Base-by-base conservation (phyloP, 108 stramenopile genomes). In the Aureococcus anophagefferens region DNA sequence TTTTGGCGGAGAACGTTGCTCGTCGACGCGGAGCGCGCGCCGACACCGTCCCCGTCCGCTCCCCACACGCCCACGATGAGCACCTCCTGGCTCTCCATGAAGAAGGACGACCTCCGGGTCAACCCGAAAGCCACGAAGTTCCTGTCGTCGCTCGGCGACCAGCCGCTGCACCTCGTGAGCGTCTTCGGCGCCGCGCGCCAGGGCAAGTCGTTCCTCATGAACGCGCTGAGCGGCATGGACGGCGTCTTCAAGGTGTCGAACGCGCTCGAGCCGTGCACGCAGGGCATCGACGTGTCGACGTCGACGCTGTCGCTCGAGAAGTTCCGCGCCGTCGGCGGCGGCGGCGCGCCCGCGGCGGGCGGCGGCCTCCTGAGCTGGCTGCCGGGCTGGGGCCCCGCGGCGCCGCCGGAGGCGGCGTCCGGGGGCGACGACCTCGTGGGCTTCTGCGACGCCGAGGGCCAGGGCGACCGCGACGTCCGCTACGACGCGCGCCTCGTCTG, bases 131-230 rank as follows among this genome's bases (percentile, higher is more conserved):
- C n/a, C n/a, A n/a, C n/a, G n/a, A n/a, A n/a, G n/a, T n/a, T n/a
- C n/a, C n/a, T n/a, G n/a, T n/a, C n/a, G n/a, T n/a, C n/a, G n/a
- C 72, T 78, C 7, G 75, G 76, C 32, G 66, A 72, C 63, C 32
- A 65, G 65, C 71, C 34, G 35, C 64, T 74, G 30, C 80, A 80
- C 44, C 32, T 81, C 46, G 70, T 81, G 5, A 74, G 76, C 28
- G 77, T 81, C 25, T 81, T 81, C 30, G 81, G 81, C 17, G 76
- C 79, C 31, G 81, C 81, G 25, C 66, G 81, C 15, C 79, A 79
- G 67, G 81, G 81, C 14, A 81, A 81, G 44, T 75, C 74, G 34
- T 81, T 81, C 76, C 77, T 81, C 35, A 81, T 81, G 81, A 81
- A 81, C 73, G 72, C 71, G 63, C 65, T 81, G 31, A 73, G 79